Evolutionary conservation across 2,329 filamentous ascomycete species (phyloP).

Genomic region (Exophiala lecanii-corni): DNA sequence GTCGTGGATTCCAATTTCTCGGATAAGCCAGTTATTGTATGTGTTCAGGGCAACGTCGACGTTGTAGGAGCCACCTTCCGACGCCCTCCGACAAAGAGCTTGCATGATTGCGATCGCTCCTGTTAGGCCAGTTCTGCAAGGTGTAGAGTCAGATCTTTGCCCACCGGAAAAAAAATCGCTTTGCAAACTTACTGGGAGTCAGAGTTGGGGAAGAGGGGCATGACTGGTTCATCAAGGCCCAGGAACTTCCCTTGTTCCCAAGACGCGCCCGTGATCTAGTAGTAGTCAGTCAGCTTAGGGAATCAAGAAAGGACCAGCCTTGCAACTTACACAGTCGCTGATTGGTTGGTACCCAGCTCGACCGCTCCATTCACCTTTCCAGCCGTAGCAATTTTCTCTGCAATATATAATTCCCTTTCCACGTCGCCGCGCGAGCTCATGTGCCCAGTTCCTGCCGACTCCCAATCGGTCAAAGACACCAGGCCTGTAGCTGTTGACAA

Average conservation of each 20-base stretch:
- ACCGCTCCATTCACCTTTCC: slow-evolving; percentile 40
- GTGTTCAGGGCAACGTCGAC: slow-evolving; percentile 4
- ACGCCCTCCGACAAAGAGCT: slow-evolving; percentile 2
- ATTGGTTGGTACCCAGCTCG: slow-evolving; percentile 50
- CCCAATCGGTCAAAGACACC: slow-evolving; percentile 53
- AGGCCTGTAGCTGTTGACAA: slow-evolving; percentile 51
- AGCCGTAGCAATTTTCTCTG: slow-evolving; percentile 48
- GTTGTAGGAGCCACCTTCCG: slow-evolving; percentile 3
- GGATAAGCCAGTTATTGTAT: slow-evolving; percentile 3
- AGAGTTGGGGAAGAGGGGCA: slow-evolving; percentile 49
- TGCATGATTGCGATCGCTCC: slow-evolving; percentile 2
- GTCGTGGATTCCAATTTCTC: slow-evolving; percentile 2
- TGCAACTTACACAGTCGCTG: slow-evolving; percentile 37
- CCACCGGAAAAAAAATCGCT: neutral
- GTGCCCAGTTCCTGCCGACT: slow-evolving; percentile 47
- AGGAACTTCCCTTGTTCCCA: slow-evolving; percentile 34
- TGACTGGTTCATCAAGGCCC: slow-evolving; percentile 31
- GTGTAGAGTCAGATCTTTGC: slow-evolving; percentile 1
- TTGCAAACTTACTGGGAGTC: slow-evolving; percentile 26
- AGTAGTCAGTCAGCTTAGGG: slow-evolving; percentile 1
- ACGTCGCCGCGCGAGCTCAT: slow-evolving; percentile 37
- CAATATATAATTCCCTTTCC: slow-evolving; percentile 44
- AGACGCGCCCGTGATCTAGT: slow-evolving; percentile 29
- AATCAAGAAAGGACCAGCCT: neutral
- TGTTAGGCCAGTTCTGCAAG: neutral